Evolutionary conservation across 257 asterid genomes (phyloP), one percentile per base, ranked within the genome.

Genomic region (Nicotiana obtusifolia): DNA sequence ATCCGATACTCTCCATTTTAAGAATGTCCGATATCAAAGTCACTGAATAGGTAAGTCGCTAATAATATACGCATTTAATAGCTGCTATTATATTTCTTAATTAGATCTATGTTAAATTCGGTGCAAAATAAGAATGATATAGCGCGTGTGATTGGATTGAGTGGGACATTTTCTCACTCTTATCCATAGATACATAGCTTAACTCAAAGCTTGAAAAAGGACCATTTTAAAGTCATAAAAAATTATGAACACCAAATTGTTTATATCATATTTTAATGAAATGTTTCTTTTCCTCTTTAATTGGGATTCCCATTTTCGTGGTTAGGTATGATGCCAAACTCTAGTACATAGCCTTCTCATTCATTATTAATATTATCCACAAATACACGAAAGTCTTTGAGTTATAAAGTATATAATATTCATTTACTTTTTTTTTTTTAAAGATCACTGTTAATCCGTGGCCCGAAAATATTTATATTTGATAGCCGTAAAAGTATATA

Each of bases 391-490:
- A 44, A 71, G 60, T 13, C 60, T 22, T 7, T 47, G 41, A 73
- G 41, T 24, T 7, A 14, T 7, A 15, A 24, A 47, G 41, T 71
- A 7, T 47, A 49, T 15, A 3, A 73, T 73, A 47, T 49, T 10
- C 62, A 22, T 24, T 47, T 44, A 3, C 20, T 1, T 22, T 7
- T 8, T 1, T 1, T 35, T 30, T 30, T 30, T 30, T 35, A 35
- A 35, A 35, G 2, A 37, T 37, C 9, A 35, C 11, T 41, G 8
- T 41, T 41, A 37, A 10, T 3, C 0, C 3, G 0, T 8, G 10
- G 0, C 0, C 0, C 0, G 0, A 8, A 41, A 41, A 0, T 8
- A 8, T 41, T 41, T 41, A 41, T 0, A 7, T 35, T 6, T 1
- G 10, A 7, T 7, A 37, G 9, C 2, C 41, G 9, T 33, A 5